A percentile compares a stretch with the other conserved stretches of the same genome.
These are phyloP conservation scores for Agrostemma githago DNA, from an alignment of 148 eudicot species.

Conservation along the genomic window DNA sequence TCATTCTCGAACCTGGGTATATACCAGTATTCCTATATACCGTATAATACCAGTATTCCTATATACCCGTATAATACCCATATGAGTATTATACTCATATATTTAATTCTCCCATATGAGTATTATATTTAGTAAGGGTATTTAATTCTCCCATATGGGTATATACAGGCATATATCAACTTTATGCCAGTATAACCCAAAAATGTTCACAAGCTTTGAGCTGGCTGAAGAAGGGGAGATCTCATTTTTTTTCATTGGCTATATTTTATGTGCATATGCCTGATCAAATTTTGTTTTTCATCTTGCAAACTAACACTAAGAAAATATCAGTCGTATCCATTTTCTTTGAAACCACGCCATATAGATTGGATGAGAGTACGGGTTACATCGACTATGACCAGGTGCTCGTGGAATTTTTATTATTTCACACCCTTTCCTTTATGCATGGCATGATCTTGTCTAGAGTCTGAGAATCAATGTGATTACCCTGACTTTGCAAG, in stretches of 20 bases:
- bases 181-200: neutral
- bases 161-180: too few relatives aligned
- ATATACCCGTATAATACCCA: too few relatives aligned
- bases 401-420: conserved; percentile 34
- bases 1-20: too few relatives aligned
- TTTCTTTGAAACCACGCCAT: conserved; percentile 98
- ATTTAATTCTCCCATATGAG: too few relatives aligned
- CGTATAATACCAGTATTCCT: too few relatives aligned
- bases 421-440: conserved; percentile 2
- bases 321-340: conserved; percentile 96
- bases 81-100: too few relatives aligned
- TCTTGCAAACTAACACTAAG: conserved; percentile 90
- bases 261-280: neutral
- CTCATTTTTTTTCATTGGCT: neutral
- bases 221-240: neutral
- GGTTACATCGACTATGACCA: conserved; percentile 96
- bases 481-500: neutral
- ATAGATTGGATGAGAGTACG: conserved; percentile 89
- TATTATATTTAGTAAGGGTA: too few relatives aligned
- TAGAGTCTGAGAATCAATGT: neutral
- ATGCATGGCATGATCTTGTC: neutral
- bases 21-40: too few relatives aligned
- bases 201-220: neutral
- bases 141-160: too few relatives aligned
- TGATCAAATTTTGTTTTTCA: neutral